Evolutionary conservation across 345 rosid species (phyloP), one percentile per base, ranked within the genome.

Genomic region (Populus simonii): DNA sequence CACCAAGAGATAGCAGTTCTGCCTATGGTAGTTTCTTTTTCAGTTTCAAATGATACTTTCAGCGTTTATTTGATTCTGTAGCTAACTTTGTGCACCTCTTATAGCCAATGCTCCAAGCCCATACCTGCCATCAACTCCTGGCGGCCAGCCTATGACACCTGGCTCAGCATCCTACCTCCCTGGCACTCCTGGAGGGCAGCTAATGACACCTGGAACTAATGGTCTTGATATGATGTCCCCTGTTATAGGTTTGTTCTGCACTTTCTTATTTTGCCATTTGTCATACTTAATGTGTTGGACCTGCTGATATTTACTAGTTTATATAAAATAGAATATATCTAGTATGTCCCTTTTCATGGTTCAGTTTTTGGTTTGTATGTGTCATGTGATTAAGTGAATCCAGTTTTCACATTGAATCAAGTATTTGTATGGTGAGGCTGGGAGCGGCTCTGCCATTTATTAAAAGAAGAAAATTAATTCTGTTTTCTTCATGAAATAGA

Each of bases 141-240:
- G 94, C 49, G 89, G 92, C 66, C 97, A 91, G 75, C 98, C 98
- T 17, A 91, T 91, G 97, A 93, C 99, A 25, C 99, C 99, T 10
- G 89, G 90, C 71, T 92, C 96, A 15, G 81, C 88, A 49, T 82
- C 90, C 15, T 96, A 88, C 84, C 86, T 93, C 74, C 99, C 99
- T 59, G 96, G 97, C 51, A 96, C 99, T 79, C 99, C 98, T 59
- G 98, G 98, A 53, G 98, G 98, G 75, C 99, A 96, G 81, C 98
- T 96, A 61, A 96, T 96, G 99, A 96, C 98, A 25, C 99, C 99
- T n/a, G 92, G 91, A 55, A 88, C 91, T 43, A 93, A 88, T 51
- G 94, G 98, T 83, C 90, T 89, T 25, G 96, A 96, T 87, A 82
- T 83, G 73, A 92, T 93, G 97, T 96, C 99, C 78, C 98, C 99